Conservation (phyloP, 345 rosid species). For the Populus tremula region DNA sequence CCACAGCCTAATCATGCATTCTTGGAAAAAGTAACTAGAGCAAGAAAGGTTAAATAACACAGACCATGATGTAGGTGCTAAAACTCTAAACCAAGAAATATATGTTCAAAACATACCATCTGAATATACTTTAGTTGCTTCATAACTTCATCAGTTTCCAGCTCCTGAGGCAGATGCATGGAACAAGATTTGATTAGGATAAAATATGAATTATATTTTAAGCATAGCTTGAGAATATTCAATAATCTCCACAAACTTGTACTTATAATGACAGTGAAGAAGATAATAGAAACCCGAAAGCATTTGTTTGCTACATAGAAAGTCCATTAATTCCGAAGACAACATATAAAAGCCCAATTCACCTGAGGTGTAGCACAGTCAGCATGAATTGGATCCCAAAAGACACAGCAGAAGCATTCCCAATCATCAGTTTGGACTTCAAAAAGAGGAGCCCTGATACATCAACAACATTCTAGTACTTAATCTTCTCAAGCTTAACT, state of each 20-base stretch:
- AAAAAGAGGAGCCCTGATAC: constrained; percentile 81
- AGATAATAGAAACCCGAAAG: background rate
- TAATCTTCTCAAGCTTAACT: constrained; percentile 9
- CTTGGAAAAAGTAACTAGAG: background rate
- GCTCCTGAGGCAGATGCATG: constrained; percentile 52
- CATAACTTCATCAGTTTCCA: constrained; percentile 71
- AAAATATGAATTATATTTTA: background rate
- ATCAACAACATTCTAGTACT: constrained; percentile 8
- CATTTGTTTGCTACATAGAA: background rate
- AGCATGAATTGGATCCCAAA: constrained; percentile 83
- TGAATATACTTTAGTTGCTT: constrained; percentile 73
- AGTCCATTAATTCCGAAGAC: background rate
- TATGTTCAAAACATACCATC: constrained; percentile 45
- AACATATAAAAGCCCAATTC: background rate
- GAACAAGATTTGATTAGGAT: constrained; percentile 16
- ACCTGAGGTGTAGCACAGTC: constrained; percentile 98
- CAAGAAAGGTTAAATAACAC: background rate
- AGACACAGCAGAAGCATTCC: constrained; percentile 84
- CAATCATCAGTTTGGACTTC: constrained; percentile 87
- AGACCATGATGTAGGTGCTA: background rate
- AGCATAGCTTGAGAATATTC: background rate
- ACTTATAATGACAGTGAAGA: background rate
- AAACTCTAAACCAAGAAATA: background rate
- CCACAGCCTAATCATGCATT: background rate
- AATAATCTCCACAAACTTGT: constrained; percentile 1